A percentile compares a stretch with the other conserved stretches of the same genome.
phyloP scores from a whole-genome alignment of 176 grass and related monocot genomes.

The Secale cereale region DNA sequence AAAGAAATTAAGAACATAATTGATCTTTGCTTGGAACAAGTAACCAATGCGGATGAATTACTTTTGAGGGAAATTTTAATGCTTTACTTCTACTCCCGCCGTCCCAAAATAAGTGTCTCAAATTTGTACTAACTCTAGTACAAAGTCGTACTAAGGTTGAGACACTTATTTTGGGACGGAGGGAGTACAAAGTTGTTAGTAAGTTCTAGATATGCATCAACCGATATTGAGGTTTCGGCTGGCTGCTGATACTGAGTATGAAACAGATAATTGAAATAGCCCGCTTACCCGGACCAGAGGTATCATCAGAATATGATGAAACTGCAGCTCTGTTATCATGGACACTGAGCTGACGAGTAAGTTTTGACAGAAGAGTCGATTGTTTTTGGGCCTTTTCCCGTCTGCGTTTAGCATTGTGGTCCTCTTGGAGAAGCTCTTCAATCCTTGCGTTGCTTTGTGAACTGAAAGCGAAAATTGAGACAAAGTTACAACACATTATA shows the following conservation, averaged over 20 bases:
- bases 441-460: constrained; percentile 76
- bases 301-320: constrained; percentile 59
- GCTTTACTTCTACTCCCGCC: neutral
- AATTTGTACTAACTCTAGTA: too few relatives aligned
- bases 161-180: too few relatives aligned
- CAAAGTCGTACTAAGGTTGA: too few relatives aligned
- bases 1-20: neutral
- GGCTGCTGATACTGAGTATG: neutral
- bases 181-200: neutral
- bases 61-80: neutral
- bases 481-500: constrained; percentile 5
- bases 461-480: constrained; percentile 33
- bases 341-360: constrained; percentile 87
- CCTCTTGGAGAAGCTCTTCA: constrained; percentile 91
- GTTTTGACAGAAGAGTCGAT: constrained; percentile 84
- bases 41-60: neutral
- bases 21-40: neutral
- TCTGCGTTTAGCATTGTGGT: constrained; percentile 80
- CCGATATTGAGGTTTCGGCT: neutral
- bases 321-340: constrained; percentile 78
- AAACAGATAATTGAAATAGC: neutral
- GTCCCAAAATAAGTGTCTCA: too few relatives aligned
- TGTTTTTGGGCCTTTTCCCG: constrained; percentile 84
- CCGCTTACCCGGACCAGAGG: constrained; percentile 52
- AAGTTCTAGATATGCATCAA: neutral